phyloP scores from a whole-genome alignment of 495 filamentous ascomycete genomes.

The Annulohypoxylon maeteangense region DNA sequence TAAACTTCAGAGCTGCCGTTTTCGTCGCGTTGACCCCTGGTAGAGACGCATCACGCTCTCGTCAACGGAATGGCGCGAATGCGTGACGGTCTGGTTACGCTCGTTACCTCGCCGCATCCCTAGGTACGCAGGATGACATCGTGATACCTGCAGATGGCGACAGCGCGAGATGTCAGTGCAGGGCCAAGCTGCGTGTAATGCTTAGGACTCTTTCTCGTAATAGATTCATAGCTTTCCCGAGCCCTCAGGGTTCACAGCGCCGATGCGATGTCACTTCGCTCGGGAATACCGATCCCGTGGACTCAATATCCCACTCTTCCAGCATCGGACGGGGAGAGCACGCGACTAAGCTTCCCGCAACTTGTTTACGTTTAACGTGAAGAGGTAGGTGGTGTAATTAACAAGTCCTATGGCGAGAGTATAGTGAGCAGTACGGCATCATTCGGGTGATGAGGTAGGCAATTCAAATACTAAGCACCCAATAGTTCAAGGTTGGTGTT shows the following conservation, averaged over 20 bases:
- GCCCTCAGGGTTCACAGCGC: slow-evolving; percentile 22
- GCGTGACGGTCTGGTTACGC: slow-evolving; percentile 3
- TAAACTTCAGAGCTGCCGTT: slow-evolving; percentile 41
- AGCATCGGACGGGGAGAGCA: slow-evolving; percentile 8
- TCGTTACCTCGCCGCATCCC: slow-evolving; percentile 16
- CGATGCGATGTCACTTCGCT: slow-evolving; percentile 28
- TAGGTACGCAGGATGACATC: slow-evolving; percentile 28
- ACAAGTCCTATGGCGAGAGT: neutral
- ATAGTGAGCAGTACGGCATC: neutral
- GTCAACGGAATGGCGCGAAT: slow-evolving; percentile 37
- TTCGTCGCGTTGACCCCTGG: slow-evolving; percentile 27
- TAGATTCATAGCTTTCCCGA: slow-evolving; percentile 11
- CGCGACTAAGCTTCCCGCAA: slow-evolving; percentile 7
- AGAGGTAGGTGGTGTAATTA: slow-evolving; percentile 15
- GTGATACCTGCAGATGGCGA: slow-evolving; percentile 32
- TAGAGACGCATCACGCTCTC: slow-evolving; percentile 32
- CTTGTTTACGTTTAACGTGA: slow-evolving; percentile 2
- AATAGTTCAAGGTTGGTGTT: neutral
- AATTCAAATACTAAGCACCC: too few species aligned
- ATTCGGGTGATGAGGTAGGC: neutral
- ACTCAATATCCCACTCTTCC: slow-evolving; percentile 7
- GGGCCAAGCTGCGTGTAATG: slow-evolving; percentile 1
- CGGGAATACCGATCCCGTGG: slow-evolving; percentile 20
- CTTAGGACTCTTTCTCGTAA: slow-evolving; percentile 25
- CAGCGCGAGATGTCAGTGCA: slow-evolving; percentile 3